Conservation (phyloP, 2,329 filamentous ascomycete genomes). For the Delphinella strobiligena region DNA sequence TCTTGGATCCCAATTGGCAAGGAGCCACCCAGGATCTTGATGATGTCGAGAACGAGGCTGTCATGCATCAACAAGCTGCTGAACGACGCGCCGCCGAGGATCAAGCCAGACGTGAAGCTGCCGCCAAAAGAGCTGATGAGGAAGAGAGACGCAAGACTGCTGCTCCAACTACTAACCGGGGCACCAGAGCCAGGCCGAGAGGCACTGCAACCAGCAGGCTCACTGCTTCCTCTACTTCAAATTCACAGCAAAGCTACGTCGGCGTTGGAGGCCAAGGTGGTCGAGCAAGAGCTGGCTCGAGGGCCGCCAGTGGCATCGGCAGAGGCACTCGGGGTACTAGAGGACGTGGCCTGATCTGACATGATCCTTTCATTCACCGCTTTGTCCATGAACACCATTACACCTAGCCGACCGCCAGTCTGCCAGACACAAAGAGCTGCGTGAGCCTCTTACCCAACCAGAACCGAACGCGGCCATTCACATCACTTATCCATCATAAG, state of each 20-base stretch:
- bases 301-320: slow-evolving; percentile 32
- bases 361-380: neutral
- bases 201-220: slow-evolving; percentile 21
- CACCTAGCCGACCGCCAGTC: too few relatives aligned
- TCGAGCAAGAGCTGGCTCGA: slow-evolving; percentile 41
- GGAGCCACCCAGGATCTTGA: slow-evolving; percentile 75
- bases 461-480: too few relatives aligned
- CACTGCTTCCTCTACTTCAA: slow-evolving; percentile 17
- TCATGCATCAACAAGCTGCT: slow-evolving; percentile 61
- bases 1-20: slow-evolving; percentile 80
- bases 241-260: slow-evolving; percentile 24
- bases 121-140: slow-evolving; percentile 40
- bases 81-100: slow-evolving; percentile 69
- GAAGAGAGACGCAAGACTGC: slow-evolving; percentile 44
- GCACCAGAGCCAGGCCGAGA: slow-evolving; percentile 23
- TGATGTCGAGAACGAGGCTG: slow-evolving; percentile 73
- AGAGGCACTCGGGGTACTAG: slow-evolving; percentile 25
- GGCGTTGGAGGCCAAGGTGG: slow-evolving; percentile 34
- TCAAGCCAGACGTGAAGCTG: slow-evolving; percentile 62
- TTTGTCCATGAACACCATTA: too few relatives aligned
- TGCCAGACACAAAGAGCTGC: too few relatives aligned
- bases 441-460: too few relatives aligned
- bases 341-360: slow-evolving; percentile 15
- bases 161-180: slow-evolving; percentile 26
- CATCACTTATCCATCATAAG: too few relatives aligned